These are phyloP conservation scores for Podaxis sp. DNA, from an alignment of 768 basidiomycete genomes.

Conservation along the genomic window DNA sequence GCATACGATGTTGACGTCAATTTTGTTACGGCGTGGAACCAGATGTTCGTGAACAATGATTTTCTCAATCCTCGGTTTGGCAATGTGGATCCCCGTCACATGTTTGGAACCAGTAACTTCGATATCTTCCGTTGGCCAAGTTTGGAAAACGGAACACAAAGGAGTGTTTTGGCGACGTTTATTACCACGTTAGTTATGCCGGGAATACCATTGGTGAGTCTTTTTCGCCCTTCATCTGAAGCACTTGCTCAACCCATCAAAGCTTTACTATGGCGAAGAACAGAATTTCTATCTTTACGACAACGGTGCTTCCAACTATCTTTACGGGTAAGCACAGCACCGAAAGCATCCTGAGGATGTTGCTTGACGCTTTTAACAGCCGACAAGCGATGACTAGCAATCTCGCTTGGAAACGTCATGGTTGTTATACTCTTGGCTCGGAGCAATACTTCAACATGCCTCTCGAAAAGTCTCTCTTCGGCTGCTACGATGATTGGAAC, in stretches of 20 bases:
- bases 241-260: constrained; percentile 9
- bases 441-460: constrained; percentile 94
- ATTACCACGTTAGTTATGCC: constrained; percentile 81
- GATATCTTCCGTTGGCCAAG: constrained; percentile 95
- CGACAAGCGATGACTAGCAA: constrained; percentile 90
- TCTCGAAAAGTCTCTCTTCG: constrained; percentile 71
- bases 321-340: constrained; percentile 63
- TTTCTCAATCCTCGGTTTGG: constrained; percentile 72
- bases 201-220: constrained; percentile 72
- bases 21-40: constrained; percentile 88
- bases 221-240: background rate
- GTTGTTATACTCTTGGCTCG: constrained; percentile 89
- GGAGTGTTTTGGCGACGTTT: constrained; percentile 75
- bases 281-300: constrained; percentile 88
- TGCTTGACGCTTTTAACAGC: constrained; percentile 33
- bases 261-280: constrained; percentile 91
- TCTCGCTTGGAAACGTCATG: constrained; percentile 89
- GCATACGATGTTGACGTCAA: constrained; percentile 83
- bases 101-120: constrained; percentile 93
- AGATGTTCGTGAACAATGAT: constrained; percentile 88
- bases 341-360: background rate
- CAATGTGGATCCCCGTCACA: constrained; percentile 75
- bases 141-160: constrained; percentile 79
- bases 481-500: constrained; percentile 90
- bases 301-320: constrained; percentile 87